Evolutionary conservation across 257 asterid species (phyloP).

Genomic region (Solanum ossicruentum): DNA sequence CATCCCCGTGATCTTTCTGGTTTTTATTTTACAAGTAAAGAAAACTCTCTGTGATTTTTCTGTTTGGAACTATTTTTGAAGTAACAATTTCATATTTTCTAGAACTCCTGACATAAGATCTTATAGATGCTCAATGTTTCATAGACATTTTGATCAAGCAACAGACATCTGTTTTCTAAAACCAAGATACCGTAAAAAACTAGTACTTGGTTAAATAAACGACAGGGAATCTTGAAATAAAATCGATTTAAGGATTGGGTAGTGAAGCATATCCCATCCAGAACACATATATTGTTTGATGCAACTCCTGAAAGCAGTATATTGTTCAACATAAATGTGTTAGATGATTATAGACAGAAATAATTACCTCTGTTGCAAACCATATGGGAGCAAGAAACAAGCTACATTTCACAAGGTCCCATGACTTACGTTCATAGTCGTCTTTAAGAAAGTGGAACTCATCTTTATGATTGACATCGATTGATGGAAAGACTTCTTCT

Average conservation of each 20-base stretch:
- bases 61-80: neutral
- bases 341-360: neutral
- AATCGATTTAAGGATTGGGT: neutral
- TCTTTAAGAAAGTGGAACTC: slow-evolving; percentile 21
- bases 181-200: neutral
- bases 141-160: neutral
- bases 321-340: neutral
- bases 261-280: neutral
- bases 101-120: neutral
- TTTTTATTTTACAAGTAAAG: neutral
- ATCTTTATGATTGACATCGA: slow-evolving; percentile 20
- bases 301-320: neutral
- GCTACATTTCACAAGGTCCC: slow-evolving; percentile 34
- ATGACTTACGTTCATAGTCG: slow-evolving; percentile 16
- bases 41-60: neutral
- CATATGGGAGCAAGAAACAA: slow-evolving; percentile 65
- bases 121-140: neutral
- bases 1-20: neutral
- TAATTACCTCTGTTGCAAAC: slow-evolving; percentile 64
- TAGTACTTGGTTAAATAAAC: neutral
- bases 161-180: neutral
- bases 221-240: neutral
- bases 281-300: neutral
- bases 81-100: neutral
- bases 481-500: slow-evolving; percentile 32